phyloP scores from a whole-genome alignment of 2,329 filamentous ascomycete species.

The Penicillium sp. region DNA sequence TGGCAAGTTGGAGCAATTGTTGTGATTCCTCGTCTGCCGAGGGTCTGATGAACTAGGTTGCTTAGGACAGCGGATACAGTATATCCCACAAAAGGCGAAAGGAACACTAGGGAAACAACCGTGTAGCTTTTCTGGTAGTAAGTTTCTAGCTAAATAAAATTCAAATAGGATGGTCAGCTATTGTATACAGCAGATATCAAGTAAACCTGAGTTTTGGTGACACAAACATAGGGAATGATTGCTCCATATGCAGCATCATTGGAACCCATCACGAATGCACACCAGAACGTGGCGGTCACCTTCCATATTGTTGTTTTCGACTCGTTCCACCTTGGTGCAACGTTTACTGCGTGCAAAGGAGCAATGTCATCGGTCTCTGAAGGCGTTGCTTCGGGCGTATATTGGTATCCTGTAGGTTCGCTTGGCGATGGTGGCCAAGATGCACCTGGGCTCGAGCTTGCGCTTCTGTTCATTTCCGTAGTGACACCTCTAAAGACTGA shows the following conservation, averaged over 20 bases:
- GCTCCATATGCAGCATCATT: conserved; percentile 23
- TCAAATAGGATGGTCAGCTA: neutral
- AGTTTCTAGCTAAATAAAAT: conserved; percentile 36
- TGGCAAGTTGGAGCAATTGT: conserved; percentile 50
- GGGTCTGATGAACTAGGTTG: conserved; percentile 41
- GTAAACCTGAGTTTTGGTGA: neutral
- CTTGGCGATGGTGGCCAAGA: neutral
- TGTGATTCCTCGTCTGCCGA: conserved; percentile 71
- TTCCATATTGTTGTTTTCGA: conserved; percentile 18
- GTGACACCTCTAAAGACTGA: neutral
- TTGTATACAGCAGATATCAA: neutral
- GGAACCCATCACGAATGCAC: conserved; percentile 21
- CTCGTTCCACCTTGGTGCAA: conserved; percentile 19
- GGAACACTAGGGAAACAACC: conserved; percentile 48
- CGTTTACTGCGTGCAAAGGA: conserved; percentile 22
- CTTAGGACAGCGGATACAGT: conserved; percentile 45
- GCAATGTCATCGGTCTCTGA: conserved; percentile 15
- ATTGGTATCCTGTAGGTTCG: neutral
- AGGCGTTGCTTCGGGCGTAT: neutral
- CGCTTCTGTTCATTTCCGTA: neutral
- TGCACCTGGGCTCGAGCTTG: neutral
- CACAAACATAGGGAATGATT: conserved; percentile 18
- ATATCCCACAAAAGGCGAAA: conserved; percentile 50
- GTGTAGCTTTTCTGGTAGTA: conserved; percentile 43
- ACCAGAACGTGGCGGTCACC: conserved; percentile 17